Conservation (phyloP, 306 rosid genomes). For the Pyrus pyrifolia region DNA sequence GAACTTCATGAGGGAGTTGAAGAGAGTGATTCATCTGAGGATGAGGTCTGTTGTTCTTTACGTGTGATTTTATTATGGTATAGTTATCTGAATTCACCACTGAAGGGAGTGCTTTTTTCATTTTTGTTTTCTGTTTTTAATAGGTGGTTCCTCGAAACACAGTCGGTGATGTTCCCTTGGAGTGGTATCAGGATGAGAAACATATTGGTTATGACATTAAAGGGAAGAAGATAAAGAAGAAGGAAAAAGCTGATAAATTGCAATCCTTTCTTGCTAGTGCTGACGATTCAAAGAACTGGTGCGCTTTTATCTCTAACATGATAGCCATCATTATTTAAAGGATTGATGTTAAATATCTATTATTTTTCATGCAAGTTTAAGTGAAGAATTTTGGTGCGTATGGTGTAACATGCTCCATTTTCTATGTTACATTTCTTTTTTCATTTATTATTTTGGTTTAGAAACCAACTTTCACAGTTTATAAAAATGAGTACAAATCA, state of each 20-base stretch:
- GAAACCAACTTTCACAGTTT: background rate
- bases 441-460: background rate
- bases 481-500: background rate
- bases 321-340: background rate
- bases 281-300: constrained; percentile 88
- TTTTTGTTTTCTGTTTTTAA: background rate
- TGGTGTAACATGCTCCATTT: background rate
- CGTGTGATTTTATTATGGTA: background rate
- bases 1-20: constrained; percentile 38
- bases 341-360: background rate
- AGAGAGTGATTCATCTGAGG: constrained; percentile 96
- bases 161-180: constrained; percentile 79
- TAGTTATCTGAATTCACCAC: background rate
- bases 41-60: constrained; percentile 50
- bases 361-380: background rate
- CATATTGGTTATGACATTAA: constrained; percentile 84
- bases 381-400: background rate
- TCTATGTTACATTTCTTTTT: background rate
- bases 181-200: constrained; percentile 76
- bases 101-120: background rate
- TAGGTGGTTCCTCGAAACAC: constrained; percentile 86
- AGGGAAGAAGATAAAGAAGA: constrained; percentile 80
- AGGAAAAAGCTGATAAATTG: constrained; percentile 66
- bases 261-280: constrained; percentile 67
- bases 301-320: constrained; percentile 6